These are phyloP conservation scores for Fraxinus dipetala DNA, from an alignment of 305 asterid genomes.

Conservation along the genomic window DNA sequence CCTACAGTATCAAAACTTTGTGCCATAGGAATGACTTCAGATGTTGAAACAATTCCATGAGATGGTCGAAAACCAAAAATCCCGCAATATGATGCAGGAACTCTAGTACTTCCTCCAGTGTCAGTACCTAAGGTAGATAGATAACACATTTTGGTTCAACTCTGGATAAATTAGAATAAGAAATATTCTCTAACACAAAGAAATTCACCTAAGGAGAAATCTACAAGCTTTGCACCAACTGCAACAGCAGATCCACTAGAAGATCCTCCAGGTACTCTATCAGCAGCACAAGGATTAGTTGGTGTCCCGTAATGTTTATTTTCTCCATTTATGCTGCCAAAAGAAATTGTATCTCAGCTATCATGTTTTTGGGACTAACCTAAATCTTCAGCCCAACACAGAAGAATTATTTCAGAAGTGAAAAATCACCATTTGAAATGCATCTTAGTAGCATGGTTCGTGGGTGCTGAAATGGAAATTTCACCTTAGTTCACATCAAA, in stretches of 20 bases:
- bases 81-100: conserved; percentile 86
- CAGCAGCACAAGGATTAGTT: conserved; percentile 67
- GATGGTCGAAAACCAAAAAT: conserved; percentile 89
- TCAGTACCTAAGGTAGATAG: conserved; percentile 58
- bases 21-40: conserved; percentile 80
- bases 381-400: background rate
- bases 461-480: background rate
- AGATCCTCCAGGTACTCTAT: conserved; percentile 94
- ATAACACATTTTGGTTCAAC: conserved; percentile 10
- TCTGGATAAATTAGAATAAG: background rate
- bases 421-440: background rate
- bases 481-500: background rate
- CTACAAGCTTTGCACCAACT: conserved; percentile 67
- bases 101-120: conserved; percentile 92
- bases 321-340: conserved; percentile 88
- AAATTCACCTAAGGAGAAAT: conserved; percentile 69
- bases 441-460: background rate
- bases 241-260: conserved; percentile 96
- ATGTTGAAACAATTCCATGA: conserved; percentile 69
- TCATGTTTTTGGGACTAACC: background rate
- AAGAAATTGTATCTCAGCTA: conserved; percentile 9
- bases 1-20: conserved; percentile 91
- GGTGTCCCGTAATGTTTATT: conserved; percentile 84
- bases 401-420: background rate
- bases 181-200: background rate